Evolutionary conservation across 2,329 filamentous ascomycete species (phyloP).

Genomic region (Ophiocordyceps robertsii): DNA sequence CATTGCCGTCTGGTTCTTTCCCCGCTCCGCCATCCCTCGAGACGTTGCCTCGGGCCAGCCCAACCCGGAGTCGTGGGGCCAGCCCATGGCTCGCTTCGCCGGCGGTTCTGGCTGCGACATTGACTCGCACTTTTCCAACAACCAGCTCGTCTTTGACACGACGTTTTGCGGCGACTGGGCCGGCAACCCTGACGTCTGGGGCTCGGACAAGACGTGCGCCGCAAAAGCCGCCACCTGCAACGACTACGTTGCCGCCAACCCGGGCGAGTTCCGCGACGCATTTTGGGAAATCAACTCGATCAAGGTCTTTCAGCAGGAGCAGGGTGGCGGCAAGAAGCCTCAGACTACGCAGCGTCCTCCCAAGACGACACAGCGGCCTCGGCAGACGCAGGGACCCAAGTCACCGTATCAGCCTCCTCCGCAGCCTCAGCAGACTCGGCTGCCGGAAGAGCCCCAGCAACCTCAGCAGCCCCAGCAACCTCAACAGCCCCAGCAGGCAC

Average conservation of each 20-base stretch:
- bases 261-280: slow-evolving; percentile 53
- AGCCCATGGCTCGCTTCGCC: slow-evolving; percentile 54
- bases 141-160: slow-evolving; percentile 71
- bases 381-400: not conserved
- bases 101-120: slow-evolving; percentile 59
- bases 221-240: slow-evolving; percentile 51
- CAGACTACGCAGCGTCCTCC: not conserved
- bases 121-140: slow-evolving; percentile 50
- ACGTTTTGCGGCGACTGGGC: slow-evolving; percentile 87
- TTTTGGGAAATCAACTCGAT: slow-evolving; percentile 69
- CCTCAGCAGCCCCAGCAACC: no score
- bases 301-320: slow-evolving; percentile 38
- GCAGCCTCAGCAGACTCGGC: no score
- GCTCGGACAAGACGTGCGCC: slow-evolving; percentile 39
- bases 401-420: not conserved
- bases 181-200: slow-evolving; percentile 47
- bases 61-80: slow-evolving; percentile 54
- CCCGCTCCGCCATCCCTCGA: slow-evolving; percentile 46
- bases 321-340: not conserved
- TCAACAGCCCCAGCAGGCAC: no score
- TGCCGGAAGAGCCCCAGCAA: no score
- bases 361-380: not conserved
- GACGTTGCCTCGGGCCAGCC: slow-evolving; percentile 49
- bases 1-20: slow-evolving; percentile 77
- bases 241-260: slow-evolving; percentile 59